Evolutionary conservation across 805 yeast genomes (phyloP).

Genomic region (Pichia phayaonensis): DNA sequence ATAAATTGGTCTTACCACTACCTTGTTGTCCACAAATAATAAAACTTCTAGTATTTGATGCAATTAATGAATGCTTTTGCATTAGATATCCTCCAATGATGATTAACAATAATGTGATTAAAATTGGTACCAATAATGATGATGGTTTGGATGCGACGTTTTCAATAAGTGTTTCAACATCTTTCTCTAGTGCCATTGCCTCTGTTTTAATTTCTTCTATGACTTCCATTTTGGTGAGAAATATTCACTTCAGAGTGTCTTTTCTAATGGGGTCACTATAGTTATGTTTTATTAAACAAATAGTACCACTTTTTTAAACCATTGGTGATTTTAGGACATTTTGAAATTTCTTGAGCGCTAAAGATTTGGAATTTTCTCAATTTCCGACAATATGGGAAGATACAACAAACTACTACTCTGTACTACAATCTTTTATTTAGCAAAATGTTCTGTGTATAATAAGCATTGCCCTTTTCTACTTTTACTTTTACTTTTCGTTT

Average conservation of each 20-base stretch:
- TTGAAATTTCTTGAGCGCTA: conserved; percentile 3
- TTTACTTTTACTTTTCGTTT: too few relatives aligned
- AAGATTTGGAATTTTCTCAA: background rate
- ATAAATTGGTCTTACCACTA: conserved; percentile 21
- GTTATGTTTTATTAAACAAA: too few relatives aligned
- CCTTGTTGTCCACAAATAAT: conserved; percentile 17
- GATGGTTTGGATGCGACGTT: background rate
- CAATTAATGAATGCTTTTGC: conserved; percentile 9
- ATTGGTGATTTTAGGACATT: too few relatives aligned
- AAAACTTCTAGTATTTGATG: conserved; percentile 12
- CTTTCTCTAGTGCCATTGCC: background rate
- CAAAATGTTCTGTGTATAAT: too few relatives aligned
- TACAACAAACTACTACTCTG: too few relatives aligned
- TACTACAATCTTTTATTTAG: too few relatives aligned
- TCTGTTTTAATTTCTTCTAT: background rate
- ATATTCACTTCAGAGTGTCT: background rate
- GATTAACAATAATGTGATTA: conserved; percentile 9
- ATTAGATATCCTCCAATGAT: conserved; percentile 9
- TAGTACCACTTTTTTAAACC: too few relatives aligned
- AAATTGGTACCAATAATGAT: conserved; percentile 7
- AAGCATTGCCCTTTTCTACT: too few relatives aligned
- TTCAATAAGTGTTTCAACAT: conserved; percentile 1
- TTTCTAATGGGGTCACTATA: too few relatives aligned
- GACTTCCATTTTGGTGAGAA: conserved; percentile 5
- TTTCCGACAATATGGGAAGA: too few relatives aligned